phyloP scores from a whole-genome alignment of 495 filamentous ascomycete genomes.

The Terfezia boudieri region DNA sequence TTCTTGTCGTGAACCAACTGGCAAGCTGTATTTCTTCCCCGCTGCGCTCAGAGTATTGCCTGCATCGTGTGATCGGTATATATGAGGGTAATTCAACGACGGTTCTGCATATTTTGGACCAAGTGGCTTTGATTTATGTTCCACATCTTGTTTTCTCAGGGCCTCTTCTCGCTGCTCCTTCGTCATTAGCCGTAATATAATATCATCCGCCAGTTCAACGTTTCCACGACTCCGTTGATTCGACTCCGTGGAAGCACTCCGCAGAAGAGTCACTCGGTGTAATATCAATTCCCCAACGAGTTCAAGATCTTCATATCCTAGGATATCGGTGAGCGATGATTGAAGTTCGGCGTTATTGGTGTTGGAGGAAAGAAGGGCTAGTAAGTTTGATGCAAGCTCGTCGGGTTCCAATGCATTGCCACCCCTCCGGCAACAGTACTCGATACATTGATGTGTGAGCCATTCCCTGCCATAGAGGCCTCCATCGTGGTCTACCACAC shows the following conservation, averaged over 20 bases:
- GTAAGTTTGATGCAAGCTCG: slow-evolving; percentile 9
- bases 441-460: slow-evolving; percentile 19
- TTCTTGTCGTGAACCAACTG: slow-evolving; percentile 39
- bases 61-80: slow-evolving; percentile 60
- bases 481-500: slow-evolving; percentile 26
- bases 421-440: slow-evolving; percentile 19
- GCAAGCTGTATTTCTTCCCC: slow-evolving; percentile 58
- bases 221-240: slow-evolving; percentile 19
- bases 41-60: slow-evolving; percentile 58
- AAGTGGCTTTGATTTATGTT: slow-evolving; percentile 60
- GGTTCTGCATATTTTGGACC: slow-evolving; percentile 26
- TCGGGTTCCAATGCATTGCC: neutral
- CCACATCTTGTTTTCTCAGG: slow-evolving; percentile 45
- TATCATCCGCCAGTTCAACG: slow-evolving; percentile 25
- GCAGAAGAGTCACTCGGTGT: slow-evolving; percentile 41
- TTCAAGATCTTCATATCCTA: slow-evolving; percentile 82
- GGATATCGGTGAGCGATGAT: slow-evolving; percentile 66
- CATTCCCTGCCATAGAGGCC: slow-evolving; percentile 60
- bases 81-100: slow-evolving; percentile 59
- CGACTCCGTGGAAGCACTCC: slow-evolving; percentile 7
- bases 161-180: slow-evolving; percentile 55
- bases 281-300: slow-evolving; percentile 64
- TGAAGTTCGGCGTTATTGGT: slow-evolving; percentile 57
- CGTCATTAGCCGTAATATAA: slow-evolving; percentile 41
- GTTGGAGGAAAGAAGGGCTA: slow-evolving; percentile 40